Evolutionary conservation across 2,329 filamentous ascomycete genomes (phyloP).

Genomic region (Hypoxylon sp.): DNA sequence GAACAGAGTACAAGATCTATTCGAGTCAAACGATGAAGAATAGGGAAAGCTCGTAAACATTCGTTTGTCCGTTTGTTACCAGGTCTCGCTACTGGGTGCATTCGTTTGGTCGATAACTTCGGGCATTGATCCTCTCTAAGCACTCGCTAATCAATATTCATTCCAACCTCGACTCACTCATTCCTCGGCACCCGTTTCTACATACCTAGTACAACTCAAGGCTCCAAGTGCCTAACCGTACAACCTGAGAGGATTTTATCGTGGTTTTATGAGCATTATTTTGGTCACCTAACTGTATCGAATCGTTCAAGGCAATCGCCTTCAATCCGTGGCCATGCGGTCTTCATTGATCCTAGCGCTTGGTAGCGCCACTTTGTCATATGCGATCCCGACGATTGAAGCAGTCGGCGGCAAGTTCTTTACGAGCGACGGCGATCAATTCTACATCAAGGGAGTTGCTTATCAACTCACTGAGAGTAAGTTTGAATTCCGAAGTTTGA

Average conservation of each 20-base stretch:
- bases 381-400: slow-evolving; percentile 65
- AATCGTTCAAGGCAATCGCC: slow-evolving; percentile 23
- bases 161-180: slow-evolving; percentile 37
- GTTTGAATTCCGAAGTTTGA: slow-evolving; percentile 33
- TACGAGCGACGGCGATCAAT: slow-evolving; percentile 83
- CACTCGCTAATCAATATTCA: slow-evolving; percentile 32
- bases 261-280: slow-evolving; percentile 1
- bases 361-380: slow-evolving; percentile 54
- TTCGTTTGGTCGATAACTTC: slow-evolving; percentile 40
- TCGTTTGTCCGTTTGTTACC: slow-evolving; percentile 37
- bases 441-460: slow-evolving; percentile 88
- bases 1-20: slow-evolving; percentile 28
- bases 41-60: slow-evolving; percentile 30
- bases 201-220: neutral
- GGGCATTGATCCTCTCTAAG: slow-evolving; percentile 18
- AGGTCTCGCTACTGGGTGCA: slow-evolving; percentile 22
- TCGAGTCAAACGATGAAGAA: slow-evolving; percentile 28
- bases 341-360: slow-evolving; percentile 56
- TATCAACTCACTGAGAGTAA: slow-evolving; percentile 71
- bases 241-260: slow-evolving; percentile 6
- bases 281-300: slow-evolving; percentile 3
- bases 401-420: slow-evolving; percentile 87
- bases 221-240: slow-evolving; percentile 5
- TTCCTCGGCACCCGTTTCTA: slow-evolving; percentile 26
- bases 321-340: slow-evolving; percentile 56